phyloP scores from a whole-genome alignment of 306 rosid genomes.

The Citrullus mucosospermus region DNA sequence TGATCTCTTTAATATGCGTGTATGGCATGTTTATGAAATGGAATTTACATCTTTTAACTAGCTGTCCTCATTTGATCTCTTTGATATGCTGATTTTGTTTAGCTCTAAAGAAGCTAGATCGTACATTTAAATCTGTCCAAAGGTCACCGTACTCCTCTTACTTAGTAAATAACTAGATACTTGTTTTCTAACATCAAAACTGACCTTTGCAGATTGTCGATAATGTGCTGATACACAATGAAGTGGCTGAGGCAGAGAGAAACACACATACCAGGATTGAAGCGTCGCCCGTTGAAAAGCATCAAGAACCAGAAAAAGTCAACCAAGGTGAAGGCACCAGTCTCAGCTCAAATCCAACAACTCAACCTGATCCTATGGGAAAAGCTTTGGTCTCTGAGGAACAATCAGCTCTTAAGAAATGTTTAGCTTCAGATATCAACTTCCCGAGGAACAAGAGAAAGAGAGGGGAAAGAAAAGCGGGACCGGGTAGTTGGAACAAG shows the following conservation, averaged over 20 bases:
- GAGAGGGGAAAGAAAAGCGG: slow-evolving; percentile 83
- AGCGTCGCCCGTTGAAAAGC: neutral
- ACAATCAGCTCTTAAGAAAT: slow-evolving; percentile 38
- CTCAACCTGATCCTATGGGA: slow-evolving; percentile 20
- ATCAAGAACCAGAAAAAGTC: slow-evolving; percentile 21
- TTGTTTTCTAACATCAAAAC: neutral
- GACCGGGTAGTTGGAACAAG: slow-evolving; percentile 70
- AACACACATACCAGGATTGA: slow-evolving; percentile 8
- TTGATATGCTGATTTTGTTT: neutral
- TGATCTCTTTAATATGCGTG: neutral
- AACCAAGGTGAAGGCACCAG: slow-evolving; percentile 26
- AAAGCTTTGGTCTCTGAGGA: slow-evolving; percentile 27
- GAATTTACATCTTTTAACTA: neutral
- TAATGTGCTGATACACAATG: slow-evolving; percentile 34
- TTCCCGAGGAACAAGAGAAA: slow-evolving; percentile 56
- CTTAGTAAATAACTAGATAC: neutral
- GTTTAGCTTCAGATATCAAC: slow-evolving; percentile 39
- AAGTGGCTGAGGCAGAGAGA: slow-evolving; percentile 38
- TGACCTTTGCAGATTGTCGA: slow-evolving; percentile 50
- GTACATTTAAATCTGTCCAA: neutral
- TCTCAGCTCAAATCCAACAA: slow-evolving; percentile 20
- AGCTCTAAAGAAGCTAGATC: neutral
- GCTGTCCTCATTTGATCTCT: neutral
- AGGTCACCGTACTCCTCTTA: neutral
- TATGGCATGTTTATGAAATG: neutral